Conservation (phyloP, 306 rosid species). For the Vigna angularis region DNA sequence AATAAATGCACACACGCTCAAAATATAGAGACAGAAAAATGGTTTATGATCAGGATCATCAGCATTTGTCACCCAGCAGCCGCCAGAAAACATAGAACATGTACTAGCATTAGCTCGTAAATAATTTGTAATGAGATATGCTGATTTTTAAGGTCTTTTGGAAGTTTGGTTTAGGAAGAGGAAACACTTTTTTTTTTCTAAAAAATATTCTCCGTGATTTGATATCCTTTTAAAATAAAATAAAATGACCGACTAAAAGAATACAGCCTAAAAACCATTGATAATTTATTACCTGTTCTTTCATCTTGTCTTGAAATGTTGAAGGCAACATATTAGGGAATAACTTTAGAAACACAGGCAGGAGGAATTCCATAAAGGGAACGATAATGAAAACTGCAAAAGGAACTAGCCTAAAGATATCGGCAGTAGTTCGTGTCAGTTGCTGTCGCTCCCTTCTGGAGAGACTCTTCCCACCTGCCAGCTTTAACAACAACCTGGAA, state of each 20-base stretch:
- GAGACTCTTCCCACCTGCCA: slow-evolving; percentile 90
- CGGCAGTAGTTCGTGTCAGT: slow-evolving; percentile 89
- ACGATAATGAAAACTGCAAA: slow-evolving; percentile 86
- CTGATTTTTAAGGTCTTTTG: background rate
- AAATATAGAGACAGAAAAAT: background rate
- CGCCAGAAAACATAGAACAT: background rate
- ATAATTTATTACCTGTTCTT: slow-evolving; percentile 72
- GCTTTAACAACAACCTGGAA: slow-evolving; percentile 82
- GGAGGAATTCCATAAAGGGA: slow-evolving; percentile 91
- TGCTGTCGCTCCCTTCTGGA: slow-evolving; percentile 95
- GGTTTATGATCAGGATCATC: slow-evolving; percentile 18
- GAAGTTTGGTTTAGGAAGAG: background rate
- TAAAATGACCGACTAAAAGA: background rate
- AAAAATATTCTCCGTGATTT: background rate
- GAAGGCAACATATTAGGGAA: slow-evolving; percentile 99
- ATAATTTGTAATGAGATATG: slow-evolving; percentile 13
- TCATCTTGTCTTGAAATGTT: slow-evolving; percentile 94
- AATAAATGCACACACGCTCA: slow-evolving; percentile 6
- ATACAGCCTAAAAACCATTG: slow-evolving; percentile 18
- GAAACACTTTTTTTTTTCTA: background rate
- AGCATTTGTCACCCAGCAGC: slow-evolving; percentile 20
- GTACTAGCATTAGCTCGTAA: slow-evolving; percentile 12
- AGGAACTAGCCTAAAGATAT: slow-evolving; percentile 93
- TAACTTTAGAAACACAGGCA: slow-evolving; percentile 83
- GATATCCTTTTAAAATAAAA: background rate